Base-by-base conservation (phyloP, 2,329 filamentous ascomycete species). In the Colletotrichum paranaense region DNA sequence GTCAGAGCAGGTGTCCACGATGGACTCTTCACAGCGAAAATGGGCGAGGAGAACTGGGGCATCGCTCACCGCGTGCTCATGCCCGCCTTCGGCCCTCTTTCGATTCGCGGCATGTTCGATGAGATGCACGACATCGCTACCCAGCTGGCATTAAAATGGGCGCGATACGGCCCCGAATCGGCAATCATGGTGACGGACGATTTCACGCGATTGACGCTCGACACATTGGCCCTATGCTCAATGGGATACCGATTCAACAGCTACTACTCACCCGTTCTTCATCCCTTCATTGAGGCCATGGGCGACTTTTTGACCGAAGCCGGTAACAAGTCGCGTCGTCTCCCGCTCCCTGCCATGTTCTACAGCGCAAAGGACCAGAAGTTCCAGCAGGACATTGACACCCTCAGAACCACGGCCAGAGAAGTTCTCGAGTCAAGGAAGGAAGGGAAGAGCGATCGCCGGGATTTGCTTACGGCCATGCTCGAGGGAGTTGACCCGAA, bases 1-100 rank as follows among this genome's bases (percentile, higher is more conserved):
- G 85, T 94, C 56, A 84, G 92, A 75, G 87, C 91, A 74, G 91
- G 88, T 32, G 84, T 91, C 0, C 85, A 89, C 62, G 75, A 78
- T 24, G 76, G 77, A 26, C 74, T 78, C 24, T 78, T 78, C 62
- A 77, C 77, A 32, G 70, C 76, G 3, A 56, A 67, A 32, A 65
- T 66, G 57, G 75, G 69, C 30, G 73, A 77, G 53, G 70, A 73
- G 62, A 74, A 72, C 56, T 78, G 76, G 75, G 66, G 86, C 22
- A 87, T 92, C 75, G 92, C 93, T 26, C 89, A 94, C 77, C 84
- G 91, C 28, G 82, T 92, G 12, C 83, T 94, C 67, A 88, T 92
- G 78, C 92, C 92, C 0, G 91, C 91, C 2, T 94, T 94, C 78
- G 92, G 92, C 0, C 92, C 92, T 0, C 80, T 94, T 26, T 86